Base-by-base conservation (phyloP, 176 grass and related monocot genomes). In the Rhipidocladum racemiflorum region DNA sequence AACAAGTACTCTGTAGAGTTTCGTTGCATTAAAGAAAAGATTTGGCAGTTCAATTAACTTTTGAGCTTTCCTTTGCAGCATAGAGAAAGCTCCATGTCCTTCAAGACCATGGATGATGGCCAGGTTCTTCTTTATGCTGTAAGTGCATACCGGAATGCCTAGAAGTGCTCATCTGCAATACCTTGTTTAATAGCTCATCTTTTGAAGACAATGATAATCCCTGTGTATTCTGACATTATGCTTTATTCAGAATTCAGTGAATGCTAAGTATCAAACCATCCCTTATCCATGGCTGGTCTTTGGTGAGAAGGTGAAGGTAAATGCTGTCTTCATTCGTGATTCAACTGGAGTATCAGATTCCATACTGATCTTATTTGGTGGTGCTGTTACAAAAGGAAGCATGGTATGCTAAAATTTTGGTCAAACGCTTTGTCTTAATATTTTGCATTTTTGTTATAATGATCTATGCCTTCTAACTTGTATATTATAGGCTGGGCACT, bases 21-120 rank as follows among this genome's bases (percentile, higher is more conserved):
- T 43, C 68, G 21, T 78, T 72, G 44, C 74, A 51, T 61, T 63
- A 13, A 21, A 68, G 2, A 55, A 23, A 56, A 61, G 24, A 70
- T n/a, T 60, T 83, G 21, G 16, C 70, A 32, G 66, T 28, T 29
- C 25, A 32, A 38, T 40, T 88, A 7, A 34, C 74, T 78, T 8
- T 87, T 61, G 56, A 42, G 54, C 18, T 82, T 81, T 74, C 30
- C 30, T 82, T 91, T 88, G 80, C 84, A 98, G 92, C 92, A 95
- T 75, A 87, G 92, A 90, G 96, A 98, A 81, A 95, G 74, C 63
- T 98, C 96, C 17, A 93, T 98, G 92, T 93, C 96, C 76, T 98
- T 95, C 74, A 95, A 98, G 78, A 91, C 95, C 16, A 98, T 98
- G 95, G 92, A 98, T 95, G 95, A 98, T 82, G 95, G 95, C 21